A percentile compares a stretch with the other conserved stretches of the same genome.
phyloP scores from a whole-genome alignment of 2,329 filamentous ascomycete genomes.

The Ophiosphaerella herpotricha region DNA sequence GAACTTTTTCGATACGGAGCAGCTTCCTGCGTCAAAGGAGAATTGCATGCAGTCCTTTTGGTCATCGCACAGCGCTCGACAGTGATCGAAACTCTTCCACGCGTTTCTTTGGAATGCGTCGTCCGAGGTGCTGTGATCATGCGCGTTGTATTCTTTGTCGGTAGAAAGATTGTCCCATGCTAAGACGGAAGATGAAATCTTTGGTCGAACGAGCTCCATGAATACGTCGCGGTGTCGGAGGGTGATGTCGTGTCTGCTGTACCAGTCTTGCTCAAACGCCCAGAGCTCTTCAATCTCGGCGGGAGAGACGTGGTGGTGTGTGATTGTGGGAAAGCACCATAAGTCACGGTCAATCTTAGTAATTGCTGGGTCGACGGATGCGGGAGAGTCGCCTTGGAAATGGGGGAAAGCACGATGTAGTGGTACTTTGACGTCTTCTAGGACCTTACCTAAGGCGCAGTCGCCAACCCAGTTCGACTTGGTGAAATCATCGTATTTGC shows the following conservation, averaged over 20 bases:
- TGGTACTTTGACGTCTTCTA: conserved; percentile 42
- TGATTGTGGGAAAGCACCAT: conserved; percentile 52
- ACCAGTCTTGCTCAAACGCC: conserved; percentile 48
- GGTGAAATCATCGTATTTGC: conserved; percentile 45
- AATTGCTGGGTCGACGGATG: conserved; percentile 46
- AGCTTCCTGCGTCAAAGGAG: conserved; percentile 39
- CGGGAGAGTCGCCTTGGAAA: conserved; percentile 52
- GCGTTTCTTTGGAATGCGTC: conserved; percentile 37
- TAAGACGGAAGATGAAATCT: conserved; percentile 25
- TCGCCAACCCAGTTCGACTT: conserved; percentile 47
- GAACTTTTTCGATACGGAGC: conserved; percentile 36
- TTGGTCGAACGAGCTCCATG: conserved; percentile 37
- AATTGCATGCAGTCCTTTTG: conserved; percentile 42
- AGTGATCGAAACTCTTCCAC: conserved; percentile 43
- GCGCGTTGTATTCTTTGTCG: conserved; percentile 43
- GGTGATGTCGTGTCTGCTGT: conserved; percentile 37
- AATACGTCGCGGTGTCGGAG: conserved; percentile 47
- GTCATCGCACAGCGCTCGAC: conserved; percentile 40
- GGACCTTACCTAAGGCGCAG: conserved; percentile 43
- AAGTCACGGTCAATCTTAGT: conserved; percentile 43
- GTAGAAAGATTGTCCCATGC: conserved; percentile 46
- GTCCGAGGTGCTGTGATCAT: conserved; percentile 27
- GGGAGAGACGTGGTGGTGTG: conserved; percentile 47
- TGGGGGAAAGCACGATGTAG: conserved; percentile 50
- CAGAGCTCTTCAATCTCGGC: conserved; percentile 45